These are phyloP conservation scores for Xylona heveae DNA, from an alignment of 495 filamentous ascomycete species.

Conservation along the genomic window DNA sequence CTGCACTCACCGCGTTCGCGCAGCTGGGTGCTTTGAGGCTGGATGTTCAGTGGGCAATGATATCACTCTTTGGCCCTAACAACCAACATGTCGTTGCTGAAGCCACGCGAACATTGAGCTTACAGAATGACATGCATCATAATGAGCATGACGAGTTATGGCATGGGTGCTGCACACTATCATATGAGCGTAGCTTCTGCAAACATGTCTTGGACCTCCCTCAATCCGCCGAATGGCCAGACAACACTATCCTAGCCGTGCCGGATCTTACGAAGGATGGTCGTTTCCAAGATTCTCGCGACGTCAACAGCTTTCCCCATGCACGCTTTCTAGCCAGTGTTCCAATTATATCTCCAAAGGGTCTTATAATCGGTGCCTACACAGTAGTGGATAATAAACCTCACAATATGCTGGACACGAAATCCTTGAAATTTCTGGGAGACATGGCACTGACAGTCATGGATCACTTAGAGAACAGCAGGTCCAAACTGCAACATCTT, in stretches of 20 bases:
- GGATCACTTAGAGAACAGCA: conserved; percentile 20
- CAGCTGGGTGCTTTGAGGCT: conserved; percentile 36
- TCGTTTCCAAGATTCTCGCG: conserved; percentile 6
- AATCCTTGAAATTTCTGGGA: conserved; percentile 14
- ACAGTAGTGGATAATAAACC: conserved; percentile 7
- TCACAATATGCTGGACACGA: conserved; percentile 2
- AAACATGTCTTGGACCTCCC: conserved; percentile 5
- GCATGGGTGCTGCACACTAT: conserved; percentile 6
- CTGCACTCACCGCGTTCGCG: conserved; percentile 39
- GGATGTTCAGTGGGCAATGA: conserved; percentile 27
- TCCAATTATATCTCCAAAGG: conserved; percentile 7
- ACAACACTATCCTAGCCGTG: too few species aligned
- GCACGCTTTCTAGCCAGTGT: conserved; percentile 8
- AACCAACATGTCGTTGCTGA: conserved; percentile 9
- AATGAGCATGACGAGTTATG: conserved; percentile 5
- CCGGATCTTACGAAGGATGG: conserved; percentile 6
- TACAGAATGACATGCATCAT: conserved; percentile 1
- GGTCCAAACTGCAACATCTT: conserved; percentile 13
- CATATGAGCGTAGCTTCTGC: conserved; percentile 8
- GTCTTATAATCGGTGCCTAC: conserved; percentile 7
- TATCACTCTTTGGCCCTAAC: conserved; percentile 18
- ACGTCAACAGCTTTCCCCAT: conserved; percentile 7
- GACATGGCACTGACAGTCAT: conserved; percentile 22
- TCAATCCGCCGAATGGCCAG: conserved; percentile 2
- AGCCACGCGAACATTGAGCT: conserved; percentile 6